These are phyloP conservation scores for Melaleuca alternifolia DNA, from an alignment of 345 rosid species.

Conservation along the genomic window DNA sequence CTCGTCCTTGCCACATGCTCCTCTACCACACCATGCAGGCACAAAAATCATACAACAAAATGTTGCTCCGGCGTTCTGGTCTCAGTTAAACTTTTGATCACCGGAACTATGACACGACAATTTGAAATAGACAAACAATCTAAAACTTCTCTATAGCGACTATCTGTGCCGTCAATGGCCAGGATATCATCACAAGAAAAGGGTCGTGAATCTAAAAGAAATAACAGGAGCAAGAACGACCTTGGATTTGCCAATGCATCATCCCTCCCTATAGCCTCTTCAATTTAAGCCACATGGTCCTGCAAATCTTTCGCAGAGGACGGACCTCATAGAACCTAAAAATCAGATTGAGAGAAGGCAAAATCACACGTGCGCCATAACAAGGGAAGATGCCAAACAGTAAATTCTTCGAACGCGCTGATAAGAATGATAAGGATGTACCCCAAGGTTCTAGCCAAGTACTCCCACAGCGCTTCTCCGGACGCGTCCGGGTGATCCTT, in stretches of 20 bases:
- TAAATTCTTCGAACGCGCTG: not conserved
- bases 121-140: not conserved
- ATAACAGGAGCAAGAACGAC: conserved; percentile 11
- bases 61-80: not conserved
- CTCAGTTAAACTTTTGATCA: not conserved
- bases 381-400: not conserved
- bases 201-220: not conserved
- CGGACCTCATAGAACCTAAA: conserved; percentile 53
- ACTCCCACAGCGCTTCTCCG: conserved; percentile 54
- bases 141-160: not conserved
- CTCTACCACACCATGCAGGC: not conserved
- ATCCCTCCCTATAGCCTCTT: conserved; percentile 56
- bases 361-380: not conserved
- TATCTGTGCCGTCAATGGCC: not conserved
- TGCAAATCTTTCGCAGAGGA: conserved; percentile 77
- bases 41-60: not conserved
- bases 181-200: not conserved
- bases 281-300: conserved; percentile 46
- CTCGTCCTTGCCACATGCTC: not conserved
- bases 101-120: not conserved
- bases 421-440: not conserved
- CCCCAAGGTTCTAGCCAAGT: conserved; percentile 48
- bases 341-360: not conserved
- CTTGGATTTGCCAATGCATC: conserved; percentile 47
- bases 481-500: conserved; percentile 45